A percentile compares a stretch with the other conserved stretches of the same genome.
Evolutionary conservation across 1,284 basidiomycete species (phyloP).

Genomic region (Puccinia polysora): DNA sequence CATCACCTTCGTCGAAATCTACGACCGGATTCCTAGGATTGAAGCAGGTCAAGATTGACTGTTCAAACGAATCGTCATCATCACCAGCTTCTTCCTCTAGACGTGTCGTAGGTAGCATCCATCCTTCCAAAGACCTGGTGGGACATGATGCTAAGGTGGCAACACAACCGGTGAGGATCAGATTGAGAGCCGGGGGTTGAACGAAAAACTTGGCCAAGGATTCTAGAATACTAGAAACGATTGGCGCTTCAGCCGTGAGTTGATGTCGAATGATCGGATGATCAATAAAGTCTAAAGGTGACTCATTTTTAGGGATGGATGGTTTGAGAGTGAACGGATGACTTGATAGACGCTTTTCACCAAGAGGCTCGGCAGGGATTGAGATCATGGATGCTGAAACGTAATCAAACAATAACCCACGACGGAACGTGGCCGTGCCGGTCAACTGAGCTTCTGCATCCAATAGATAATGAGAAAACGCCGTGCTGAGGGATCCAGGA

Average conservation of each 20-base stretch:
- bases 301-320: constrained; percentile 3
- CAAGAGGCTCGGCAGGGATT: constrained; percentile 2
- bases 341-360: background rate
- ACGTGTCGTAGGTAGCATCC: constrained; percentile 45
- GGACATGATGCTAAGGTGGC: constrained; percentile 48
- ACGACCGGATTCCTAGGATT: constrained; percentile 25
- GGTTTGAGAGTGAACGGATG: background rate
- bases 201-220: constrained; percentile 48
- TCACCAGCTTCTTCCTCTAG: constrained; percentile 1
- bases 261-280: constrained; percentile 44
- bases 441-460: constrained; percentile 42
- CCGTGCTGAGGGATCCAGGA: constrained; percentile 26
- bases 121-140: constrained; percentile 49
- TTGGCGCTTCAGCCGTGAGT: constrained; percentile 45
- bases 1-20: constrained; percentile 62
- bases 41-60: constrained; percentile 9
- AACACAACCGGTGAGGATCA: constrained; percentile 49
- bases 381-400: constrained; percentile 32
- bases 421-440: constrained; percentile 39
- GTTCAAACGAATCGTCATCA: constrained; percentile 14
- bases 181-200: constrained; percentile 50
- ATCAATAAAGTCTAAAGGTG: constrained; percentile 31
- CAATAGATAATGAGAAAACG: constrained; percentile 35
- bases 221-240: constrained; percentile 48
- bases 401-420: constrained; percentile 34